A percentile compares a stretch with the other conserved stretches of the same genome.
These are phyloP conservation scores for Annulohypoxylon maeteangense DNA, from an alignment of 495 filamentous ascomycete genomes.

Conservation along the genomic window DNA sequence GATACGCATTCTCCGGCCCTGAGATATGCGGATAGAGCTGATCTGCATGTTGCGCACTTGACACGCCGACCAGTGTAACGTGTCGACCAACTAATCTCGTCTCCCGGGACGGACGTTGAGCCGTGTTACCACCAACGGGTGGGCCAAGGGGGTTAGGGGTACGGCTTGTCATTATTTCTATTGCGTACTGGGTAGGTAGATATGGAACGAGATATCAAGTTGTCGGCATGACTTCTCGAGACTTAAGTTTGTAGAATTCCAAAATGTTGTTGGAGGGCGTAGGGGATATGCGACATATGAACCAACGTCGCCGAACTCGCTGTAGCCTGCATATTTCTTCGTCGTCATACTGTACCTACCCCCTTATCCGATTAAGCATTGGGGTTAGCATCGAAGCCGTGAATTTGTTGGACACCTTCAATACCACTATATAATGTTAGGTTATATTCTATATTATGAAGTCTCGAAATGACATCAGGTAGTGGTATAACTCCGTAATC, in stretches of 20 bases:
- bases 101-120: conserved; percentile 41
- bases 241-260: background rate
- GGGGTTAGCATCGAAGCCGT: background rate
- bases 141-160: conserved; percentile 40
- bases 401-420: too few relatives aligned
- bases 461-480: background rate
- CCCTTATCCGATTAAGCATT: background rate
- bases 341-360: background rate
- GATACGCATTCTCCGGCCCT: conserved; percentile 47
- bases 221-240: background rate
- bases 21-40: conserved; percentile 55
- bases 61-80: conserved; percentile 54
- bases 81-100: conserved; percentile 51
- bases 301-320: background rate
- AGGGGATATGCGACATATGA: background rate
- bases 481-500: background rate
- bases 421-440: background rate
- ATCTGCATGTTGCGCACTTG: conserved; percentile 48
- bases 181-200: background rate
- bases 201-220: background rate
- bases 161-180: conserved; percentile 18
- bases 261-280: background rate
- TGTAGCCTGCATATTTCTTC: background rate
- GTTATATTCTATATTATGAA: background rate
- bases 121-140: conserved; percentile 33